These are phyloP conservation scores for Planoprotostelium fungivorum DNA, from an alignment of 78 protist genomes.

Conservation along the genomic window DNA sequence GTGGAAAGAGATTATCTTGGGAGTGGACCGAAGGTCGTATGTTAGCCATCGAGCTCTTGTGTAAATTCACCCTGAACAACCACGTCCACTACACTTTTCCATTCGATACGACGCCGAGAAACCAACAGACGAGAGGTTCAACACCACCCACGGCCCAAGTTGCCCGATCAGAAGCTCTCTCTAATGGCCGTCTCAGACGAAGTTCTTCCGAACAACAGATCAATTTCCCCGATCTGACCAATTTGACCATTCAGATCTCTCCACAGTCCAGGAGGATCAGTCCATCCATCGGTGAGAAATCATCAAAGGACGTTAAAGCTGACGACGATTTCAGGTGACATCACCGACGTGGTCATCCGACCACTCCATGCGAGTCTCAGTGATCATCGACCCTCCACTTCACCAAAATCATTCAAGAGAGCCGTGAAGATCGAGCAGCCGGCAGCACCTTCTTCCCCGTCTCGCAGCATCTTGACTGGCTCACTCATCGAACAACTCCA, in stretches of 20 bases:
- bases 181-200: no score
- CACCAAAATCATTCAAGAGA: not conserved
- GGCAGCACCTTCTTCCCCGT: not conserved
- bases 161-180: no score
- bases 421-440: not conserved
- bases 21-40: constrained; percentile 17
- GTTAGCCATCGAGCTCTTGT: constrained; percentile 13
- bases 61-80: not conserved
- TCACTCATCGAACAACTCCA: not conserved
- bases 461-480: not conserved
- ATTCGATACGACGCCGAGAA: not conserved
- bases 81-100: constrained; percentile 18
- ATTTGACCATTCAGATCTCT: no score
- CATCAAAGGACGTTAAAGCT: no score
- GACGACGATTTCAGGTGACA: no score
- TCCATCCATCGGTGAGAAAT: no score
- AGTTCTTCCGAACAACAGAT: no score
- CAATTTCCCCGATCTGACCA: no score
- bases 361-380: no score
- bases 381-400: not conserved
- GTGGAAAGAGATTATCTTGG: not conserved
- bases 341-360: no score
- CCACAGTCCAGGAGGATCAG: no score
- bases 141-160: no score
- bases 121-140: not conserved